Conservation (phyloP, 192 early-diverging fungal species). For the Coemansia sp. region DNA sequence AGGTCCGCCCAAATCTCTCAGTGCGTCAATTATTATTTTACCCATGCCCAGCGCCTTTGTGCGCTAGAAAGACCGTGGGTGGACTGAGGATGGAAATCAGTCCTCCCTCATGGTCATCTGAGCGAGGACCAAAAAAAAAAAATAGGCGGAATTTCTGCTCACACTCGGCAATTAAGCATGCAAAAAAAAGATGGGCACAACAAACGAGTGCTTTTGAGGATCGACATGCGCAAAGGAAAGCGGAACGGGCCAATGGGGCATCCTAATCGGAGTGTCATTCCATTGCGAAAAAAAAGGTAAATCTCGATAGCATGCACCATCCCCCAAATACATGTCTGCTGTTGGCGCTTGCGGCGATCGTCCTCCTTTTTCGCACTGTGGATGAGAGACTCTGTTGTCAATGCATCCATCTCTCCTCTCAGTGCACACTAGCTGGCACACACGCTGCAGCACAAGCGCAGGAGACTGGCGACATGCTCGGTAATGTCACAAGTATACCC, state of each 20-base stretch:
- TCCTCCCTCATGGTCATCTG: neutral
- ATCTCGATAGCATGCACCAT: conserved; percentile 1
- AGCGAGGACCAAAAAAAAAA: too few species aligned
- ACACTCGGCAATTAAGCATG: neutral
- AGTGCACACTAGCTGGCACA: neutral
- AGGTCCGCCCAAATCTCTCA: conserved; percentile 6
- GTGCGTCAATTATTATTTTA: neutral
- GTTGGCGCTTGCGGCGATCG: neutral
- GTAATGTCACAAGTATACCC: too few species aligned
- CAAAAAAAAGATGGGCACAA: neutral
- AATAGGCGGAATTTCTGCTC: neutral
- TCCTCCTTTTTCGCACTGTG: neutral
- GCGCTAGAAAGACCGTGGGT: neutral
- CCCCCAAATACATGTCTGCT: neutral
- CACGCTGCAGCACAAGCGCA: neutral
- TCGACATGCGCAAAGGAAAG: neutral
- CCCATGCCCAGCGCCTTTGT: neutral
- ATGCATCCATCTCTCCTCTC: neutral
- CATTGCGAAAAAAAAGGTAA: neutral
- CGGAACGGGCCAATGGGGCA: neutral
- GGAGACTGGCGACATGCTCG: neutral
- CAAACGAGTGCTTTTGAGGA: neutral
- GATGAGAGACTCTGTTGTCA: neutral
- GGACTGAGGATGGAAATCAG: neutral
- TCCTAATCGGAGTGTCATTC: conserved; percentile 7